Evolutionary conservation across 345 rosid species (phyloP).

Genomic region (sweet orange (Citrus sinensis)): DVS_A1.0 CM039169.1:14225501-14226000

Average conservation of each 20-base stretch:
- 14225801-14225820: slow-evolving; percentile 81
- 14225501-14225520: too few species aligned
- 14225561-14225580: slow-evolving; percentile 45
- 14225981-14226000: not conserved
- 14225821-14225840: slow-evolving; percentile 88
- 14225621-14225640: slow-evolving; percentile 72
- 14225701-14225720: slow-evolving; percentile 66
- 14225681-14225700: slow-evolving; percentile 75
- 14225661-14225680: slow-evolving; percentile 85
- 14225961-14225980: not conserved
- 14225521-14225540: too few species aligned
- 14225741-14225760: slow-evolving; percentile 69
- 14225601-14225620: slow-evolving; percentile 70
- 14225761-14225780: slow-evolving; percentile 69
- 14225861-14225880: not conserved
- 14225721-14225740: slow-evolving; percentile 85
- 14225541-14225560: too few species aligned
- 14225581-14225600: slow-evolving; percentile 77
- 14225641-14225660: slow-evolving; percentile 84
- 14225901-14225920: not conserved
- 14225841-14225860: slow-evolving; percentile 1
- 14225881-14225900: not conserved
- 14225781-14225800: slow-evolving; percentile 77
- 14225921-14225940: not conserved
- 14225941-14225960: not conserved